These are phyloP conservation scores for Cyclostephanos invisitatus DNA, from an alignment of 108 stramenopile genomes.

Conservation along the genomic window DNA sequence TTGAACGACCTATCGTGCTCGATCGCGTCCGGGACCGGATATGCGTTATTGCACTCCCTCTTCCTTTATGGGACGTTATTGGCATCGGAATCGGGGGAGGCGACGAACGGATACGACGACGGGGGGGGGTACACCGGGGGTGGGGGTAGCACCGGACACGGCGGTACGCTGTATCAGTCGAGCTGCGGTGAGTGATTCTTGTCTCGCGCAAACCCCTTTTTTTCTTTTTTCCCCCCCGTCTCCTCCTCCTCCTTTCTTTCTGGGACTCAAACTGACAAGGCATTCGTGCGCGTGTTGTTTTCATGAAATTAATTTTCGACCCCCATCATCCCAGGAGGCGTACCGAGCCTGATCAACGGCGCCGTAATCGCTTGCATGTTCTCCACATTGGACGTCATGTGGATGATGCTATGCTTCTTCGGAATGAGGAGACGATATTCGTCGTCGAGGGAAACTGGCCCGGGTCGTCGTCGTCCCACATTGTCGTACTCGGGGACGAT, in stretches of 20 bases:
- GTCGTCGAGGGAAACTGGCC: constrained; percentile 21
- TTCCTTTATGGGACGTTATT: constrained; percentile 77
- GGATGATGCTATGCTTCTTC: constrained; percentile 84
- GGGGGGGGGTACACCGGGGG: constrained; percentile 14
- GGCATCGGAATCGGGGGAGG: constrained; percentile 61
- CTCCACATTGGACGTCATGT: constrained; percentile 76
- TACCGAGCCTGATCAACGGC: constrained; percentile 70
- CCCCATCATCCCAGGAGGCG: background rate
- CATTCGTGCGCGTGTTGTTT: too few species aligned
- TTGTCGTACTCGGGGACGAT: background rate
- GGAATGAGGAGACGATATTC: constrained; percentile 76
- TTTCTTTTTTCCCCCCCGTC: background rate
- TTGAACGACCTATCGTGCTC: constrained; percentile 77
- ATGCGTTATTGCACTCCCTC: constrained; percentile 77
- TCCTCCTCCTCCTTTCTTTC: background rate
- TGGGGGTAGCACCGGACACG: constrained; percentile 32
- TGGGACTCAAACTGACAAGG: too few species aligned
- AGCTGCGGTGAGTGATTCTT: constrained; percentile 43
- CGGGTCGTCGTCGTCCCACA: background rate
- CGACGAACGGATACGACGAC: constrained; percentile 9
- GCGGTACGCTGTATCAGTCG: constrained; percentile 77
- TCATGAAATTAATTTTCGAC: too few species aligned
- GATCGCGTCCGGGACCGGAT: constrained; percentile 81
- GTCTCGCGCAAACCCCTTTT: background rate
- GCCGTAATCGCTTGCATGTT: constrained; percentile 71